Base-by-base conservation (phyloP, 2,329 filamentous ascomycete species). In the Parasarocladium wereldwijsianum region DNA sequence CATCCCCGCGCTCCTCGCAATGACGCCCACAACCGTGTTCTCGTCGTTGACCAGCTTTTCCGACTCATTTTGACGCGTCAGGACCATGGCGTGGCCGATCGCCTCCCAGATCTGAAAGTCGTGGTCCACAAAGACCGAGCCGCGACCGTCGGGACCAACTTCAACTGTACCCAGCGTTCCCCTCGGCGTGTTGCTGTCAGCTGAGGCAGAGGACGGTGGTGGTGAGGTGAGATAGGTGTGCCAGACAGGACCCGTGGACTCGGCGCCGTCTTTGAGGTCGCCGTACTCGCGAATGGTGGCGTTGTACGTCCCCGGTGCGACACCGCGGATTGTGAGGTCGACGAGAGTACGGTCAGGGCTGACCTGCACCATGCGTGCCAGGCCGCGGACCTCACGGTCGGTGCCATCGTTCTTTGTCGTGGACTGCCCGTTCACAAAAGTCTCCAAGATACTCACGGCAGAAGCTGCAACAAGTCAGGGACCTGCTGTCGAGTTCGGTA, bases 401-500 rank as follows among this genome's bases (percentile, higher is more conserved):
- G 45, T 48, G 19, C 53, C 51, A 17, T 55, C 52, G 31, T 51
- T 46, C n/a, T 47, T 38, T 24, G 41, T 44, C 33, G 75, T 66
- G 34, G 55, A 52, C 21, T 54, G 58, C 11, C 22, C 26, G 26
- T 74, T 67, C 46, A 83, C 75, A 41, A 66, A 74, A 33, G 84
- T 92, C 62, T 98, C 90, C 36, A 98, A 72, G 46, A 98, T 96
- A 56, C 86, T 93, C 24, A 98, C 90, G 25, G 87, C 84, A 17
- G 85, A 82, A 49, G 72, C 79, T 72, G 40, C 17, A 33, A 33
- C 17, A 23, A 32, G 19, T 29, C 18, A 29, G 26, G n/a, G 12
- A 19, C 24, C 12, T 14, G 6, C 13, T 19, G 8, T 28, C 9
- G n/a, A 26, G 19, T 15, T 28, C 25, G 22, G 29, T 31, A 12